Base-by-base conservation (phyloP, 2,329 filamentous ascomycete species). In the Grosmannia clavigera region DNA sequence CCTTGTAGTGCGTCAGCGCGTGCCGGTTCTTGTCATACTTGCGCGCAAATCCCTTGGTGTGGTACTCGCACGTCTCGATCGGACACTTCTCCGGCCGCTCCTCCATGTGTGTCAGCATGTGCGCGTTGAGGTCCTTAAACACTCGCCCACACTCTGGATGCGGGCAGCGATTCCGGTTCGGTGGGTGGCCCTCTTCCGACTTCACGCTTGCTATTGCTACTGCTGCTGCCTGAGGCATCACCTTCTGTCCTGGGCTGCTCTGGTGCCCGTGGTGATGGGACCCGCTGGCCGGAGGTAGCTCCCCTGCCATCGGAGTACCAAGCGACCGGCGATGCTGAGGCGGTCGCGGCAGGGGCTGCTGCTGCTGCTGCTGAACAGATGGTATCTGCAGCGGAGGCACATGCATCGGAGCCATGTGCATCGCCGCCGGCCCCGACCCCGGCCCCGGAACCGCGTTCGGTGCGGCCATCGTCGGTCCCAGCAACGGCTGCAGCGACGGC, bases 11-110 rank as follows among this genome's bases (percentile, higher is more conserved):
- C 3, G 92, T 97, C 64, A 97, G 75, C 1, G 92, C 95, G 70
- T 99, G 94, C 14, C 94, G 80, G 72, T 97, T 97, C 79, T 96
- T 96, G 76, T 97, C 94, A 70, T 97, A 99, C 73, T 97, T 97
- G 63, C 92, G 82, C 3, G 92, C 92, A 69, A 97, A 97, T 0
- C 92, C 92, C 72, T 96, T 97, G 66, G 82, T 81, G 73, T 96
- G 88, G 70, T 96, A 97, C 68, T 96, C 91, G 76, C 92, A 97
- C 2, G 86, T 92, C 60, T 87, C 80, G 62, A 97, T 96, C 0
- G 92, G 92, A 71, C 94, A 99, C 72, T 97, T 97, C 70, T 97
- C 92, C 0, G 94, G 94, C 35, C 94, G 81, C 73, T 96, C 91
- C 62, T 87, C 87, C 74, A 95, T 90, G 71, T 99, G 94, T 0